Conservation (phyloP, 2,329 filamentous ascomycete genomes). For the Pseudogymnoascus sp. region DNA sequence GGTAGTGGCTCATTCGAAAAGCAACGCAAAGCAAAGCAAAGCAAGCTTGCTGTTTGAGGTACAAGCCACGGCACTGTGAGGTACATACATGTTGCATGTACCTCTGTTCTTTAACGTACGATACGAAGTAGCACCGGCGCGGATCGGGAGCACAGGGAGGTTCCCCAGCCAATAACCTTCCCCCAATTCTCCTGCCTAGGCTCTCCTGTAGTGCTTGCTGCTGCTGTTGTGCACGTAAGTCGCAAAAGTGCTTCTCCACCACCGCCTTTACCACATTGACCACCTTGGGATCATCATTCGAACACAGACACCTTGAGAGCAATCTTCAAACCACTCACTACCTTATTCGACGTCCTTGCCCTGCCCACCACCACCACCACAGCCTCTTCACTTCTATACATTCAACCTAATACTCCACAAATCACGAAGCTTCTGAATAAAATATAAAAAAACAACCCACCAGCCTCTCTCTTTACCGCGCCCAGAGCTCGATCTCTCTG, state of each 20-base stretch:
- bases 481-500: not conserved
- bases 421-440: not conserved
- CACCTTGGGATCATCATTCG: conserved; percentile 4
- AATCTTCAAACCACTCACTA: not conserved
- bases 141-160: not conserved
- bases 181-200: not conserved
- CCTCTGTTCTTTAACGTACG: not conserved
- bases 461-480: not conserved
- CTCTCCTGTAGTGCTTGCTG: not conserved
- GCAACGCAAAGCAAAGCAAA: not conserved
- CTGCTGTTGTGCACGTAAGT: not conserved
- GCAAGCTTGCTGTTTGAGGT: not conserved
- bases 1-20: not conserved
- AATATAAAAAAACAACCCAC: not conserved
- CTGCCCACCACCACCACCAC: not conserved
- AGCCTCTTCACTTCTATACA: not conserved
- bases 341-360: not conserved
- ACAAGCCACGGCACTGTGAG: not conserved
- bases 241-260: not conserved
- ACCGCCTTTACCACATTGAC: not conserved
- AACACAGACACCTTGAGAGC: conserved; percentile 5
- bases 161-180: not conserved
- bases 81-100: not conserved
- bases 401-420: conserved; percentile 4
- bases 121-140: not conserved